These are phyloP conservation scores for Adansonia rubrostipa DNA, from an alignment of 441 rosid genomes.

Conservation along the genomic window DNA sequence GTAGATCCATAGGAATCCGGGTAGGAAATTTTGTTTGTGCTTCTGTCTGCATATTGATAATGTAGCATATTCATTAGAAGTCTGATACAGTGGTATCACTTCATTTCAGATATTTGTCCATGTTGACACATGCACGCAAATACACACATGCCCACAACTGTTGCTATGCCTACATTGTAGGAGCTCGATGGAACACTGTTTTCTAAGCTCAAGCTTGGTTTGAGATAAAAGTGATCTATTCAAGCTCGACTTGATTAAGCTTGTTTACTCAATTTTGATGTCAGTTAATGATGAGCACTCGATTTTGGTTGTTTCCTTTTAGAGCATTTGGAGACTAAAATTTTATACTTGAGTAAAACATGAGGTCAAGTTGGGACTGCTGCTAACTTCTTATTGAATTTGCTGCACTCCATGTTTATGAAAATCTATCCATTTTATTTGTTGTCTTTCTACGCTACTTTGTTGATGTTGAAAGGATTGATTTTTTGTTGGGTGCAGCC, in stretches of 20 bases:
- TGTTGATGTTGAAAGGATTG: slow-evolving; percentile 19
- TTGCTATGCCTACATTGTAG: slow-evolving; percentile 5
- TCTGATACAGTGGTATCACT: slow-evolving; percentile 12
- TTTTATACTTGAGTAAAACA: slow-evolving; percentile 10
- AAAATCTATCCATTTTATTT: not conserved
- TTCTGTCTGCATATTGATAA: slow-evolving; percentile 17
- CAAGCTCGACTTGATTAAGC: too few species aligned
- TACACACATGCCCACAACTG: not conserved
- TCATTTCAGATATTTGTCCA: not conserved
- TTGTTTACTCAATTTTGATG: not conserved
- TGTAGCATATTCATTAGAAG: not conserved
- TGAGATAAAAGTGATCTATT: too few species aligned
- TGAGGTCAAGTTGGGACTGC: not conserved
- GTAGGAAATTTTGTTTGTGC: slow-evolving; percentile 4
- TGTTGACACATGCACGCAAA: not conserved
- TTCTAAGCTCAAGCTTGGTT: too few species aligned
- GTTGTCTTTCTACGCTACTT: not conserved
- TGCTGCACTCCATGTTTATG: not conserved
- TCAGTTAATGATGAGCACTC: not conserved
- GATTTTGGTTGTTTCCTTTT: not conserved
- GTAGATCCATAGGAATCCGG: not conserved
- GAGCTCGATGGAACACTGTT: not conserved
- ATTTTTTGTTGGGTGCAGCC: slow-evolving; percentile 55
- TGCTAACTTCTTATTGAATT: not conserved
- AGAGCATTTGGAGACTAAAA: not conserved